These are phyloP conservation scores for Cubamyces sp. DNA, from an alignment of 768 basidiomycete species.

Conservation along the genomic window DNA sequence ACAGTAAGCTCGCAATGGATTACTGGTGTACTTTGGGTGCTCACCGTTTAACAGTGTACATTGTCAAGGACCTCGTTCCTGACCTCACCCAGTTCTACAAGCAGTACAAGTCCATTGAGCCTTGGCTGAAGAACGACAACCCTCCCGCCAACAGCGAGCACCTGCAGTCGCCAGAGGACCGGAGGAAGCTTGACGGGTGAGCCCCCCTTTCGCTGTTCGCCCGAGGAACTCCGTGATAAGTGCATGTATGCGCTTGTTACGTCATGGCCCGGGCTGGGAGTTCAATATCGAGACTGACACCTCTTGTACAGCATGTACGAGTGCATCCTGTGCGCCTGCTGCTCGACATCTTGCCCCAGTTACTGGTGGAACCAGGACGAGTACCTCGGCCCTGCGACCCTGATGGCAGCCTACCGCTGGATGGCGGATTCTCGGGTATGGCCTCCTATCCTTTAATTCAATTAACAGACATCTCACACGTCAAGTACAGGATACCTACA, in stretches of 20 bases:
- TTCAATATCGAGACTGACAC: background rate
- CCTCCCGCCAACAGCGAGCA: constrained; percentile 84
- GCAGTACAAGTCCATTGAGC: constrained; percentile 99
- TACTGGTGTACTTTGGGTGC: background rate
- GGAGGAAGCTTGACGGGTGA: constrained; percentile 83
- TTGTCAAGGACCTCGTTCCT: constrained; percentile 98
- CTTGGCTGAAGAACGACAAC: constrained; percentile 93
- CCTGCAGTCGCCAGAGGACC: constrained; percentile 88
- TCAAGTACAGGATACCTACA: constrained; percentile 66
- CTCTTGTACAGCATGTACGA: constrained; percentile 86
- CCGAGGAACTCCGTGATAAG: background rate
- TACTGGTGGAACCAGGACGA: constrained; percentile 99
- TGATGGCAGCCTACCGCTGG: constrained; percentile 98
- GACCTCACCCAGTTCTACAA: constrained; percentile 94
- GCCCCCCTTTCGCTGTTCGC: constrained; percentile 1
- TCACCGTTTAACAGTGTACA: constrained; percentile 72
- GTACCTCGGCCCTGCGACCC: constrained; percentile 94
- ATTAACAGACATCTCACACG: background rate
- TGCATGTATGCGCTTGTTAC: constrained; percentile 32
- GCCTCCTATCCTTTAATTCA: constrained; percentile 16
- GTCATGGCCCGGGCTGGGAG: constrained; percentile 2
- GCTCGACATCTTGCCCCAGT: constrained; percentile 95
- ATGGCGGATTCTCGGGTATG: constrained; percentile 93
- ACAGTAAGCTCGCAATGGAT: constrained; percentile 64
- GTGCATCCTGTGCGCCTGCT: constrained; percentile 96